Percentiles rank a stretch among this genome's conserved stretches.
Evolutionary conservation across 306 rosid species (phyloP).

Genomic region (Heteromeles arbutifolia): DNA sequence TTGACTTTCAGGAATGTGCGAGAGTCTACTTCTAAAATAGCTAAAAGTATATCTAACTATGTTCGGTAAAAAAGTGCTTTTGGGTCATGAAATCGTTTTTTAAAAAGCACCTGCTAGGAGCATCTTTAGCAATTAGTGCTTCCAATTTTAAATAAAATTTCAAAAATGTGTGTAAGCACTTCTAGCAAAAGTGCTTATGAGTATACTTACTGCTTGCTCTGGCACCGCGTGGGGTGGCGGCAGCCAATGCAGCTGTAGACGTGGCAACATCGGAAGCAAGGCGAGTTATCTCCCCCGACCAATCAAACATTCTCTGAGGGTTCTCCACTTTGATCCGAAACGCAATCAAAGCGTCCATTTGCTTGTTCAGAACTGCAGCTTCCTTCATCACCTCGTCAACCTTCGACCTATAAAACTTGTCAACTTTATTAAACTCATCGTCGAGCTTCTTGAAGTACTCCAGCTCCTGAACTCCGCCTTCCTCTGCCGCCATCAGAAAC

Average conservation of each 20-base stretch:
- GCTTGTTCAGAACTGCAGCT: conserved; percentile 50
- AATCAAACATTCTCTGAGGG: conserved; percentile 26
- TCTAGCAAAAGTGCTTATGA: neutral
- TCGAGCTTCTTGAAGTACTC: conserved; percentile 47
- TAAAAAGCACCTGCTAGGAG: too few species aligned
- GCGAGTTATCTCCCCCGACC: conserved; percentile 41
- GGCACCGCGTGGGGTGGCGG: conserved; percentile 39
- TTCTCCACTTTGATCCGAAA: conserved; percentile 61
- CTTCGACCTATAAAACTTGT: conserved; percentile 36
- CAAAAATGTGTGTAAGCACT: too few species aligned
- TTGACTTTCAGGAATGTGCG: too few species aligned
- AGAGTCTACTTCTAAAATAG: too few species aligned
- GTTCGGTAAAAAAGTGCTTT: too few species aligned
- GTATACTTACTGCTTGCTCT: conserved; percentile 28
- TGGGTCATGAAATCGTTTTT: too few species aligned
- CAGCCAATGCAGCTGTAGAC: conserved; percentile 39
- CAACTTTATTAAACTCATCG: conserved; percentile 59
- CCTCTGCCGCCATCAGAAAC: conserved; percentile 47
- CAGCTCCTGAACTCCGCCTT: conserved; percentile 54
- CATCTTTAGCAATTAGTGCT: neutral
- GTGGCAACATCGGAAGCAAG: conserved; percentile 49
- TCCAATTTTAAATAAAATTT: too few species aligned
- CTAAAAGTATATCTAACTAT: too few species aligned
- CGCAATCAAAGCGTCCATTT: conserved; percentile 69
- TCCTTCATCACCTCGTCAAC: conserved; percentile 59